Base-by-base conservation (phyloP, 257 asterid species). In the Henckelia pumila region DNA sequence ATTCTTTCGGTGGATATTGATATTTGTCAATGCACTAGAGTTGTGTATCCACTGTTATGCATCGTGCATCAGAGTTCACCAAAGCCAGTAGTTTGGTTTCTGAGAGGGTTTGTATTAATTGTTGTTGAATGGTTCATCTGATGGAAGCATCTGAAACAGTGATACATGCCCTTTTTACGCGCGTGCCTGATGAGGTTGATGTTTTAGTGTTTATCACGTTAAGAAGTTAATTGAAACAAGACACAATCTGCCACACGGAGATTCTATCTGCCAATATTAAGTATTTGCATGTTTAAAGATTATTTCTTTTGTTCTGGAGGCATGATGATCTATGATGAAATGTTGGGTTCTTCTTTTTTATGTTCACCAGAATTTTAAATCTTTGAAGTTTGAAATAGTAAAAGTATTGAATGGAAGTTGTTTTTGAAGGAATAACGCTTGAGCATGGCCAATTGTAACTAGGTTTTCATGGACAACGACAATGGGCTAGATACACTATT, bases 361-460 rank as follows among this genome's bases (percentile, higher is more conserved):
- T 25, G 56, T 16, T 75, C 71, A n/a, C 50, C 13, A 40, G 0
- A n/a, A 13, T 40, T 11, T 40, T 13, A 40, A 40, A 11, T 40
- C 6, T 13, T 40, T 40, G n/a, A 40, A 40, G 50, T 40, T 40
- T 40, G 50, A 40, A 40, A 6, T 40, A 40, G n/a, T 40, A 40
- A 40, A 35, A 40, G 50, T 40, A 11, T 40, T 14, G 6, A 56
- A 32, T 17, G 40, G 32, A 56, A 56, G 60, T 61, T 62, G 74
- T 16, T 47, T 21, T 23, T 17, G 59, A 56, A 59, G 58, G 71
- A 49, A 77, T 20, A 60, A 19, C 16, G 7, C 19, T 37, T 59
- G 66, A 59, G 11, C 40, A 50, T 30, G 68, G 40, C 5, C 19
- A 68, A 37, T 9, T 20, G 28, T 61, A 60, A n/a, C 53, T 25